phyloP scores from a whole-genome alignment of 176 grass and related monocot genomes.

The Thinopyrum elongatum region DNA sequence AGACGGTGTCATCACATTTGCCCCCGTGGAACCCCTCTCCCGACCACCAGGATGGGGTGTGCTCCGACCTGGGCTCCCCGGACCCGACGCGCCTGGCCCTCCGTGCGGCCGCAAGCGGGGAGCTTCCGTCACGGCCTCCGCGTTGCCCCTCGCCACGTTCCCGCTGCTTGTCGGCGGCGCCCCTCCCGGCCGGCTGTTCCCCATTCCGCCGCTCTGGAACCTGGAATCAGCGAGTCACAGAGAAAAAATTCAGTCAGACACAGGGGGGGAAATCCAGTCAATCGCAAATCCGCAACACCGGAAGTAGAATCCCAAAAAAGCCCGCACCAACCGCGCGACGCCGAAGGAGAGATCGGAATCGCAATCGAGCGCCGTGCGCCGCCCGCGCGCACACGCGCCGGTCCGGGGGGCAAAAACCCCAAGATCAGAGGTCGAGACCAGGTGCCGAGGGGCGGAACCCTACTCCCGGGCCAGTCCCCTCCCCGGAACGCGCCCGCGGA shows the following conservation, averaged over 20 bases:
- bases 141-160: background rate
- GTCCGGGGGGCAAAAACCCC: background rate
- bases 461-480: background rate
- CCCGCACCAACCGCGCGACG: too few relatives aligned
- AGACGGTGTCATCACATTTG: background rate
- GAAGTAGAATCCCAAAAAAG: background rate
- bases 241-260: too few relatives aligned
- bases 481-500: background rate
- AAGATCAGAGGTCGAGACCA: background rate
- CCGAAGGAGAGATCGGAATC: background rate
- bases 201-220: constrained; percentile 26
- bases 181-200: constrained; percentile 25
- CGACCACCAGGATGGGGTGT: background rate
- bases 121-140: background rate
- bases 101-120: background rate
- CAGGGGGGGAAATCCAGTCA: background rate
- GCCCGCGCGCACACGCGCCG: too few relatives aligned
- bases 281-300: background rate
- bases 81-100: background rate
- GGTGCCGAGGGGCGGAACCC: background rate
- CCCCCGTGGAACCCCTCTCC: background rate
- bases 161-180: background rate
- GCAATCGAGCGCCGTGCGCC: background rate
- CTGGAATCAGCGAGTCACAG: background rate
- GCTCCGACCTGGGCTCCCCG: constrained; percentile 26